Conservation (phyloP, 2,329 filamentous ascomycete genomes). For the Tolypocladium tropicale region DNA sequence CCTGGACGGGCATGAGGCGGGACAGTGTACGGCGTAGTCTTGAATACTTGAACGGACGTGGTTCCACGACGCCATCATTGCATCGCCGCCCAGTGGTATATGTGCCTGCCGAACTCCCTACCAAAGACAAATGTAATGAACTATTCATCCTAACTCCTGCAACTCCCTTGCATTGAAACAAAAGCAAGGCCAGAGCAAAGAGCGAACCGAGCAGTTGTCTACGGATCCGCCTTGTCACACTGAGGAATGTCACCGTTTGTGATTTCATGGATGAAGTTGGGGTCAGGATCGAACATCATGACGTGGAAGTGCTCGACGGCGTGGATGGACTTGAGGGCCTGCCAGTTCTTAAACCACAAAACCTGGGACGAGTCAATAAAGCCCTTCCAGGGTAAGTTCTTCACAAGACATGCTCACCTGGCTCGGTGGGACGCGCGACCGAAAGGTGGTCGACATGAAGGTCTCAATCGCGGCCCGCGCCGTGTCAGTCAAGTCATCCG, state of each 20-base stretch:
- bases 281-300: slow-evolving; percentile 72
- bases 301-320: slow-evolving; percentile 92
- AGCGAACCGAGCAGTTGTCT: background rate
- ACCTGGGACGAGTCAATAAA: slow-evolving; percentile 15
- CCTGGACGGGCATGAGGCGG: background rate
- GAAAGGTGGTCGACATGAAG: slow-evolving; percentile 62
- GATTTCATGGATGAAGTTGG: slow-evolving; percentile 55
- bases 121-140: background rate
- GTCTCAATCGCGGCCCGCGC: slow-evolving; percentile 56
- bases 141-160: background rate
- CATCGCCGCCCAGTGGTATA: background rate
- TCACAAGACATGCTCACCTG: slow-evolving; percentile 31
- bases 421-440: slow-evolving; percentile 36
- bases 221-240: slow-evolving; percentile 28
- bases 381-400: background rate
- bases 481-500: slow-evolving; percentile 56
- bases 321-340: slow-evolving; percentile 70
- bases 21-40: background rate
- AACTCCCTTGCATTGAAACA: background rate
- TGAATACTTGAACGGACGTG: background rate
- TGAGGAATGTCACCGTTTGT: slow-evolving; percentile 67
- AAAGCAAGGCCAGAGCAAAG: background rate
- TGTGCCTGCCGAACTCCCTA: background rate
- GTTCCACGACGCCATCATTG: background rate
- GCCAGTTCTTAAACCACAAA: slow-evolving; percentile 64